These are phyloP conservation scores for Leishmania arabica DNA, from an alignment of 208 protist species.

Conservation along the genomic window DNA sequence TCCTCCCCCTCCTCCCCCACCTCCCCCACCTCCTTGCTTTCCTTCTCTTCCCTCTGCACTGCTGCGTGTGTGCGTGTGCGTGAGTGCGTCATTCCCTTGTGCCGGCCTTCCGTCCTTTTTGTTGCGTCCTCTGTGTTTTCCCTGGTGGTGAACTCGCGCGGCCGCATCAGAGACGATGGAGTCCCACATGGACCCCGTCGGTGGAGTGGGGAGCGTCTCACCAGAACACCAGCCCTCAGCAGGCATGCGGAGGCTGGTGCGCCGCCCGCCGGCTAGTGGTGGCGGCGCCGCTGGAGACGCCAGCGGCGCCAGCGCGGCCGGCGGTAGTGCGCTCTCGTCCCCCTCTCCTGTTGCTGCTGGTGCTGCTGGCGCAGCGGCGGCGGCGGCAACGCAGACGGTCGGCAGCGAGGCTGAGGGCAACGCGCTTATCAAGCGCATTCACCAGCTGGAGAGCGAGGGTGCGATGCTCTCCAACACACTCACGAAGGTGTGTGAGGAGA, in stretches of 20 bases:
- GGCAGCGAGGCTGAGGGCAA: conserved; percentile 51
- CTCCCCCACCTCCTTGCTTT: neutral
- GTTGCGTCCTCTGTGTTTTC: neutral
- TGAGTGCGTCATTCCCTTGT: neutral
- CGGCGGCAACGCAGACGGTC: conserved; percentile 46
- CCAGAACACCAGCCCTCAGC: neutral
- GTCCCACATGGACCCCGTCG: conserved; percentile 13
- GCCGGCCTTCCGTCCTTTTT: neutral
- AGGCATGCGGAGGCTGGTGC: conserved; percentile 19
- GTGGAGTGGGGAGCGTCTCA: neutral
- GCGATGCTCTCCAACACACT: conserved; percentile 57
- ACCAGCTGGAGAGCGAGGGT: conserved; percentile 72
- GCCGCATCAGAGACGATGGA: conserved; percentile 13
- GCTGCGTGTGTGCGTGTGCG: neutral
- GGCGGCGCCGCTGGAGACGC: neutral
- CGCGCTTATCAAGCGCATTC: conserved; percentile 60
- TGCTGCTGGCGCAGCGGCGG: neutral
- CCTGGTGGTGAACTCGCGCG: neutral
- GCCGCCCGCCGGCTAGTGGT: conserved; percentile 10
- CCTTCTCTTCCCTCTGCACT: neutral
- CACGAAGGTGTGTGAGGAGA: conserved; percentile 84
- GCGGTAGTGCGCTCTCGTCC: neutral
- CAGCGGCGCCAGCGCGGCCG: neutral
- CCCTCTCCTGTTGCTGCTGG: neutral
- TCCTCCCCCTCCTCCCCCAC: neutral